Base-by-base conservation (phyloP, 2,329 filamentous ascomycete species). In the Fusarium stilboides region DNA sequence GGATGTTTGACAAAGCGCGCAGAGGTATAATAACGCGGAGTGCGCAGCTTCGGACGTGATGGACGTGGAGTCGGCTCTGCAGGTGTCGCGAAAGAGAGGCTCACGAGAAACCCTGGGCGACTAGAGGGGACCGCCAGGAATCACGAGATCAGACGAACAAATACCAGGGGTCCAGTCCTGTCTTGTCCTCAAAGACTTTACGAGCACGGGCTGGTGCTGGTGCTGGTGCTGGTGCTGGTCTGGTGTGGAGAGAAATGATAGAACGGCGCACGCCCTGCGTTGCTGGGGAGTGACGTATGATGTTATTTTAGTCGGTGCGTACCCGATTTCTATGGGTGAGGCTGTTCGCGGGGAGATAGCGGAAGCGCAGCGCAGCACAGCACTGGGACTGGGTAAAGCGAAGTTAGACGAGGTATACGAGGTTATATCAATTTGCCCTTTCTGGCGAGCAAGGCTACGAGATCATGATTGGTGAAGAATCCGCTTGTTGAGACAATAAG, bases 231-330 rank as follows among this genome's bases (percentile, higher is more conserved):
- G 37, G 37, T 45, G 50, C 40, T 52, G 45, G 53, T 57, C 26
- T 56, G 34, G 34, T 46, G 57, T 61, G 60, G 63, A 69, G 60
- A 62, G 56, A 49, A 58, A 50, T 33, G 45, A 45, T 56, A 53
- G 61, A 60, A 71, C 42, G 53, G 62, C 55, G 68, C 58, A 59
- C 44, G 57, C 47, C 47, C 34, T 53, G 47, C 50, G 61, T 71
- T 73, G 65, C 68, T 63, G 62, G 53, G 61, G 62, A 60, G 68
- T 74, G 71, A 74, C 72, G 72, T 74, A 74, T 68, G 53, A 50
- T 72, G 68, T 59, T 67, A 61, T 67, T 57, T 68, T 62, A 62
- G 64, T 60, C 46, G 62, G 47, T 55, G 47, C 26, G 26, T 28
- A 28, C 22, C 22, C 22, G 22, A 24, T 62, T 50, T 54, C 54